These are phyloP conservation scores for Chloris gayana DNA, from an alignment of 176 grass and related monocot genomes.

Conservation along the genomic window DNA sequence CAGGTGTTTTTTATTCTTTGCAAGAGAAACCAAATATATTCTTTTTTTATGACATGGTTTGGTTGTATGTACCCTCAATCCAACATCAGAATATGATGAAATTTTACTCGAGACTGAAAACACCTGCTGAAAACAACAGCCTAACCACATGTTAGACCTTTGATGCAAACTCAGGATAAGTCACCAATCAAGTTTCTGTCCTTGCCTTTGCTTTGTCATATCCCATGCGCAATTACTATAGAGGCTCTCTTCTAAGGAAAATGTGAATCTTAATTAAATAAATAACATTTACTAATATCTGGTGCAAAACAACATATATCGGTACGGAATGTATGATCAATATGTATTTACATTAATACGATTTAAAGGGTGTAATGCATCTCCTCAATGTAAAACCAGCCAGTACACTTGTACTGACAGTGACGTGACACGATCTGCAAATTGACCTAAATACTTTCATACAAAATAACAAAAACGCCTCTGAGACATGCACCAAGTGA, in stretches of 20 bases:
- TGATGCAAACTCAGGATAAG: constrained; percentile 21
- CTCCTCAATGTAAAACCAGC: neutral
- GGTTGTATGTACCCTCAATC: neutral
- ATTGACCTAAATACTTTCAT: neutral
- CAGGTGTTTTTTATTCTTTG: neutral
- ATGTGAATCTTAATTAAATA: neutral
- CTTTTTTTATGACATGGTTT: neutral
- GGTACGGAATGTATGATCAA: neutral
- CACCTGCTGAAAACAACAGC: constrained; percentile 36
- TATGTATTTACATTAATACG: neutral
- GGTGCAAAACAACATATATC: neutral
- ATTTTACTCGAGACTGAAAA: constrained; percentile 34
- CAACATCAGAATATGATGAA: neutral
- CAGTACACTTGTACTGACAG: neutral
- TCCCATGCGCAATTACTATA: neutral
- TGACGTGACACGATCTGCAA: neutral
- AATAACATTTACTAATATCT: neutral
- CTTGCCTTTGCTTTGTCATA: constrained; percentile 1
- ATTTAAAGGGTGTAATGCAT: no score
- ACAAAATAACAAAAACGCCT: no score
- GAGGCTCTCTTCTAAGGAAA: neutral
- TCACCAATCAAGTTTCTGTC: constrained; percentile 29
- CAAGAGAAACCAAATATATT: neutral
- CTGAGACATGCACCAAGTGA: neutral
- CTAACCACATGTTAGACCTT: constrained; percentile 28